A percentile compares a stretch with the other conserved stretches of the same genome.
phyloP scores from a whole-genome alignment of 2,329 filamentous ascomycete genomes.

The Diaporthe velutina region DNA sequence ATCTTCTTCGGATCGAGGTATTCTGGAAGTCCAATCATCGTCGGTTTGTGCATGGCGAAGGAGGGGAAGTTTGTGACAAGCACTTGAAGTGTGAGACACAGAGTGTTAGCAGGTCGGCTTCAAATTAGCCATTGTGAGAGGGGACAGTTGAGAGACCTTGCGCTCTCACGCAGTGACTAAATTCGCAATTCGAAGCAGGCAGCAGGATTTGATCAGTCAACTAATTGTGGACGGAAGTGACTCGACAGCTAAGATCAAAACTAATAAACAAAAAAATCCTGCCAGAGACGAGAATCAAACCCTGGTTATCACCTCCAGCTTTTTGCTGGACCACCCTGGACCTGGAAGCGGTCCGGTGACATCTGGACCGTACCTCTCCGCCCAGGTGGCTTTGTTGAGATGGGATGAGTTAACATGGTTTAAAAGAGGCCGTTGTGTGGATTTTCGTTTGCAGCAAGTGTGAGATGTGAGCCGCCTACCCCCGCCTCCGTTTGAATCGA shows the following conservation, averaged over 20 bases:
- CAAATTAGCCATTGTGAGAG: not conserved
- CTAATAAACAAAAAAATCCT: not conserved
- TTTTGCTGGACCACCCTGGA: conserved; percentile 6
- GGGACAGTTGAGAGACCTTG: not conserved
- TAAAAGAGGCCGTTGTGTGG: not conserved
- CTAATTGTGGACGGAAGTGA: not conserved
- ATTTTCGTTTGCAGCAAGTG: not conserved
- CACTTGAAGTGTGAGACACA: not conserved
- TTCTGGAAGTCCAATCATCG: not conserved
- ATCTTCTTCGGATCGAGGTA: not conserved
- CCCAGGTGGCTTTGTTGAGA: conserved; percentile 4
- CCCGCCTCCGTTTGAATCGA: not conserved
- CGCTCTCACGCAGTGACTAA: not conserved
- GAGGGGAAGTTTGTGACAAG: not conserved
- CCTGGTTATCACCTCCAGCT: not conserved
- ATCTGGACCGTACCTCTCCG: not conserved
- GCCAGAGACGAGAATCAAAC: not conserved
- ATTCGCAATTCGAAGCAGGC: no score
- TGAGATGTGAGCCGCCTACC: not conserved
- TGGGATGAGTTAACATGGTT: not conserved
- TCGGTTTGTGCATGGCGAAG: not conserved
- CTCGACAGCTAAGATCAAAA: not conserved
- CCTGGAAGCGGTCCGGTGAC: not conserved
- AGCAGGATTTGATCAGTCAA: not conserved
- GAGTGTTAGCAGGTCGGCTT: not conserved